Evolutionary conservation across 257 asterid species (phyloP), one percentile per base, ranked within the genome.

Genomic region (Forsythia viridissima): DNA sequence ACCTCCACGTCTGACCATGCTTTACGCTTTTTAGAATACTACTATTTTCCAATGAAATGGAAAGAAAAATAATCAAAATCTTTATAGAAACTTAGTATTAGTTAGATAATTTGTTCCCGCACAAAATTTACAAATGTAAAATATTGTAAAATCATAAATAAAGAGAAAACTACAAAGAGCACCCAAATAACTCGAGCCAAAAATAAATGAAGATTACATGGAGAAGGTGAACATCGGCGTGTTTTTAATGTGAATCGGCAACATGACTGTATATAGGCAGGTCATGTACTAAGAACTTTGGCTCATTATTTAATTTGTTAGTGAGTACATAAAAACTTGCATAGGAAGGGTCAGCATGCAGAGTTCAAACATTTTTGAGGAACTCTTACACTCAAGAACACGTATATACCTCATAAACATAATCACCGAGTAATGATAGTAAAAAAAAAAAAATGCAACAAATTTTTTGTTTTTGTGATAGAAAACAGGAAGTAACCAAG

Each of bases 361-460:
- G 72, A 79, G 83, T 70, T 84, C 87, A 74, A 13, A 77, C 57
- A 73, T 77, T 57, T 71, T 41, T 41, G 63, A 59, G 43, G 59
- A 59, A 51, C 55, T 7, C 66, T 73, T 44, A 82, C 51, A 68
- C 55, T 12, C 55, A 46, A 46, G 55, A 46, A 46, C 52, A 46
- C 12, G 55, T 46, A 13, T n/a, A 12, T 12, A 46, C 18, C 12
- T 48, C n/a, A 48, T 13, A 48, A 48, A 48, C 57, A 48, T n/a
- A 1, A 48, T 13, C 57, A 48, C 57, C n/a, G 3, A 48, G 20
- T 48, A 48, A 6, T 48, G n/a, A 48, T 5, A 1, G 57, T 48
- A 3, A 46, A 70, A 68, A 70, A 59, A 71, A 1, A 30, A 30
- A 30, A 30, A 15, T 1, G 61, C 77, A 43, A 57, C 63, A 72